These are phyloP conservation scores for Penicillium sp. DNA, from an alignment of 2,329 filamentous ascomycete genomes.

Conservation along the genomic window DNA sequence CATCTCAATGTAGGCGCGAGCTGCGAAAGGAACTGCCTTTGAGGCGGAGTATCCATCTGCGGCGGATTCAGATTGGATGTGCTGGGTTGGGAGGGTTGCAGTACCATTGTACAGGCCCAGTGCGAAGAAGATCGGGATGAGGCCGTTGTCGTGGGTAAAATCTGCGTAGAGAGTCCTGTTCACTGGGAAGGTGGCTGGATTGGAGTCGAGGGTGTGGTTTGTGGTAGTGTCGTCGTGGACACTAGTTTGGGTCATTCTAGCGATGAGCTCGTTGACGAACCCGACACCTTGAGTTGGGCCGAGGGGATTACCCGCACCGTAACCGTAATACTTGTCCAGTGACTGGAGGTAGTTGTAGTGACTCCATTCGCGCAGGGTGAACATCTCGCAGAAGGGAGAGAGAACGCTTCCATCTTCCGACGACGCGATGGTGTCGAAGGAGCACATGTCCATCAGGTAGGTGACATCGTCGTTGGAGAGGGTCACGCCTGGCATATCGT, in stretches of 20 bases:
- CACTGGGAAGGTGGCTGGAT: constrained; percentile 70
- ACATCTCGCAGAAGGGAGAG: constrained; percentile 74
- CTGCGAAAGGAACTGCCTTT: constrained; percentile 80
- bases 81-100: constrained; percentile 51
- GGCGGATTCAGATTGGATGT: constrained; percentile 48
- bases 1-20: constrained; percentile 83
- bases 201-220: constrained; percentile 71
- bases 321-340: constrained; percentile 82
- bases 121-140: constrained; percentile 72
- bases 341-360: constrained; percentile 78
- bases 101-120: constrained; percentile 74
- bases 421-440: constrained; percentile 72
- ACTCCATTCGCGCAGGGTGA: constrained; percentile 70
- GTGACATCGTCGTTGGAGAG: constrained; percentile 63
- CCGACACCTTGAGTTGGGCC: constrained; percentile 84
- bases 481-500: constrained; percentile 65
- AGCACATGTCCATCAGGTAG: constrained; percentile 82
- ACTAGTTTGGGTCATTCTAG: constrained; percentile 67
- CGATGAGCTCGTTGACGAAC: constrained; percentile 82
- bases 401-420: constrained; percentile 51
- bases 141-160: constrained; percentile 88
- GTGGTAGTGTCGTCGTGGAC: constrained; percentile 72
- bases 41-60: constrained; percentile 69
- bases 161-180: constrained; percentile 72
- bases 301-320: constrained; percentile 71